Percentiles rank a stretch among this genome's conserved stretches.
Evolutionary conservation across 2,329 filamentous ascomycete genomes (phyloP).

Genomic region (Epichloe bromicola): DNA sequence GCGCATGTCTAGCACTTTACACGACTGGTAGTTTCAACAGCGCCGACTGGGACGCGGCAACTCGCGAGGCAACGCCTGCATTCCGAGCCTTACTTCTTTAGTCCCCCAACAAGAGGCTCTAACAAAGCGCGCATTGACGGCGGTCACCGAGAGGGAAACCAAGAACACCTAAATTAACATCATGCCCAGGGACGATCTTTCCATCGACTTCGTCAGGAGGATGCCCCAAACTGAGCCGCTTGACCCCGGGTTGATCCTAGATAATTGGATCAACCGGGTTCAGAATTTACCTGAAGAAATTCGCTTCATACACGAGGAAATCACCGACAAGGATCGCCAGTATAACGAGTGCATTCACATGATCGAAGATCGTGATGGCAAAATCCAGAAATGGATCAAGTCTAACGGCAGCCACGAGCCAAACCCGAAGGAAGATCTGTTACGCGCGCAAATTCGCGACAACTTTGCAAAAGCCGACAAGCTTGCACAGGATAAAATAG

Average conservation of each 20-base stretch:
- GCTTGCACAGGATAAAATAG: conserved; percentile 63
- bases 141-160: neutral
- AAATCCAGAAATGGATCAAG: conserved; percentile 73
- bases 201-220: conserved; percentile 56
- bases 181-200: conserved; percentile 62
- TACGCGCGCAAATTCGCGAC: conserved; percentile 52
- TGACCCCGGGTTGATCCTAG: conserved; percentile 57
- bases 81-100: no score
- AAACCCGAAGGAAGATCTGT: conserved; percentile 62
- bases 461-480: conserved; percentile 56
- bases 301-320: conserved; percentile 72
- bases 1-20: neutral
- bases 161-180: conserved; percentile 37
- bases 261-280: conserved; percentile 63
- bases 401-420: conserved; percentile 58
- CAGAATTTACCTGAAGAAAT: conserved; percentile 75
- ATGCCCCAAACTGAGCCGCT: conserved; percentile 50
- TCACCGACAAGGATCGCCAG: conserved; percentile 63
- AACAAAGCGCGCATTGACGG: neutral
- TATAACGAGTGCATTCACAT: conserved; percentile 55
- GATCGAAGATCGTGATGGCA: conserved; percentile 59
- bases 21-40: neutral
- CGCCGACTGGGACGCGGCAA: neutral
- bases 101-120: neutral
- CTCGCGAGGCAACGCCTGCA: neutral